Base-by-base conservation (phyloP, 768 basidiomycete genomes). In the Pleurotus ostreatus region DNA sequence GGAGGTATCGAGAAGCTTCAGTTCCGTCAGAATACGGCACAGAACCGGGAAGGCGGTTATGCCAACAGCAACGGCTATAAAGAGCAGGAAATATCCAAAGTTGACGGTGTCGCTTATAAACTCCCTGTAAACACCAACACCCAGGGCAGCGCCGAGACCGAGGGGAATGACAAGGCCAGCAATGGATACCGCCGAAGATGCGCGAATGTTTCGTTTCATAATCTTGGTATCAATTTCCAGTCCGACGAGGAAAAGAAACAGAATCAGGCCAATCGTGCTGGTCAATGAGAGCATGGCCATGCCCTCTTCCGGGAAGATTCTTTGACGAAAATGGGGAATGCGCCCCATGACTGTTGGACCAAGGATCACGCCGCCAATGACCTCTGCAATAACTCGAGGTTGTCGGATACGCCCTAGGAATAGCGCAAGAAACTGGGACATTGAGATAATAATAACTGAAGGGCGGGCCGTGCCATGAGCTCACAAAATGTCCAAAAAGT, bases 381-480 rank as follows among this genome's bases (percentile, higher is more conserved):
- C 88, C 68, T 98, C 95, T 41, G 94, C 85, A 52, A 97, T 93
- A 58, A 98, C 95, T n/a, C 86, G 78, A 1, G 96, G 96, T 64
- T 98, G 95, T 4, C 83, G 84, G 37, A 96, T 83, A 55, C 78
- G 84, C 6, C 74, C 68, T 18, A 97, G 76, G 49, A 81, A 56
- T 16, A 89, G 69, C 0, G 83, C 78, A 8, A 98, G 82, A 4
- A 88, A 57, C 65, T 94, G 90, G 38, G 85, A 84, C 78, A 94
- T 84, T 34, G 71, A 71, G 56, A 97, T 78, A 73, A 98, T 94
- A 61, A 98, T 82, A 48, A 88, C 88, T 84, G 20, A 13, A 43
- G 41, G 41, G 20, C 20, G 41, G 9, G 69, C 41, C 22, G 45
- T 22, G 61, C 49, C 39, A 38, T 20, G 30, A 55, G 57, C 37